Percentiles rank a stretch among this genome's conserved stretches.
Evolutionary conservation across 2,329 filamentous ascomycete species (phyloP).

Genomic region (Metarhizium guizhouense): DNA sequence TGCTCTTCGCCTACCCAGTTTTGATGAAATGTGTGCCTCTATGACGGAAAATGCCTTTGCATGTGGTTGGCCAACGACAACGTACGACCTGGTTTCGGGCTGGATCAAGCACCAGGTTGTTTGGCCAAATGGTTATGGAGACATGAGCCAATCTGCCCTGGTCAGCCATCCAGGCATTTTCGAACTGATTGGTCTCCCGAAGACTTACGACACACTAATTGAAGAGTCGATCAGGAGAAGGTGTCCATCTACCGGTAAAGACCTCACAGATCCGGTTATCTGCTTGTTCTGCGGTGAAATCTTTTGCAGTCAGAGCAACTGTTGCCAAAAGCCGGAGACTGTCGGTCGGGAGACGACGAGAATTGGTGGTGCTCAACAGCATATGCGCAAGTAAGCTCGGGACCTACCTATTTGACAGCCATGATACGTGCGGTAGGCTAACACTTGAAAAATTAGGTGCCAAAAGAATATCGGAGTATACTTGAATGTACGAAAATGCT

Average conservation of each 20-base stretch:
- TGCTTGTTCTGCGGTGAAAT: constrained; percentile 96
- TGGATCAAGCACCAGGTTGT: constrained; percentile 64
- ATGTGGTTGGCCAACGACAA: constrained; percentile 41
- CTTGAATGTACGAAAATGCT: constrained; percentile 95
- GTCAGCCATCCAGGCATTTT: constrained; percentile 82
- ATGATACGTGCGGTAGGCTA: neutral
- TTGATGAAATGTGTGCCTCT: constrained; percentile 67
- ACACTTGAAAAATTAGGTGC: constrained; percentile 46
- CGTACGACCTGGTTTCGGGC: constrained; percentile 42
- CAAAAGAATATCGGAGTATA: constrained; percentile 87
- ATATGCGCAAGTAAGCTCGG: constrained; percentile 66
- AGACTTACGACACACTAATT: constrained; percentile 85
- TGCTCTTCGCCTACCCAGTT: constrained; percentile 63
- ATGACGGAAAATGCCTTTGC: constrained; percentile 36
- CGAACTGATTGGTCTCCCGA: constrained; percentile 84
- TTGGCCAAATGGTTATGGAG: constrained; percentile 23
- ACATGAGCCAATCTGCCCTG: constrained; percentile 33
- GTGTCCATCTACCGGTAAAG: constrained; percentile 86
- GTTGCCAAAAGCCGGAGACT: constrained; percentile 64
- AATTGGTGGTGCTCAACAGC: constrained; percentile 82
- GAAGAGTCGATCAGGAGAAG: constrained; percentile 78
- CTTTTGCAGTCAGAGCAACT: constrained; percentile 89
- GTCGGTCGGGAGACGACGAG: constrained; percentile 31
- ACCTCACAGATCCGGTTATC: constrained; percentile 80
- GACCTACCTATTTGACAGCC: neutral